These are phyloP conservation scores for Spathaspora hagerdaliae DNA, from an alignment of 805 yeast genomes.

Conservation along the genomic window DNA sequence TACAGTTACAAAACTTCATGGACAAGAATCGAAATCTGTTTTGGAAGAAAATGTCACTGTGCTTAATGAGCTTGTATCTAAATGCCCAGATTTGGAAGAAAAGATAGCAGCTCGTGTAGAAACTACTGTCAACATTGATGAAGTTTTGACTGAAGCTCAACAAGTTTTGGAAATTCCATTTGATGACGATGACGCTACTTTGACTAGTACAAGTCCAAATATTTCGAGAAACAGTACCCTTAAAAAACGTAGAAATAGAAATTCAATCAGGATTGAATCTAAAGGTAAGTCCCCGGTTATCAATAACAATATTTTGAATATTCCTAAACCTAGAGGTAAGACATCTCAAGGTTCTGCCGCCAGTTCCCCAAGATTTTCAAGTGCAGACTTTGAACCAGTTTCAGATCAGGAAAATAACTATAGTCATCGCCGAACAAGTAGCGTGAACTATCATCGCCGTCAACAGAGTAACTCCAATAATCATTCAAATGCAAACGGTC, in stretches of 20 bases:
- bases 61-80: constrained; percentile 35
- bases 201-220: neutral
- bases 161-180: constrained; percentile 25
- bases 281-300: neutral
- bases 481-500: constrained; percentile 4
- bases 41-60: constrained; percentile 45
- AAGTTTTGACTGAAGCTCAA: constrained; percentile 28
- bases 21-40: constrained; percentile 43
- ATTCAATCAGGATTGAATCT: constrained; percentile 24
- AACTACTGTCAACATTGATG: constrained; percentile 30
- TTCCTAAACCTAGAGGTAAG: constrained; percentile 1
- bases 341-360: neutral
- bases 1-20: constrained; percentile 42
- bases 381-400: neutral
- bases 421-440: neutral
- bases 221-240: constrained; percentile 9
- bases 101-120: constrained; percentile 23
- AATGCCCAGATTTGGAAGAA: constrained; percentile 32
- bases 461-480: constrained; percentile 2
- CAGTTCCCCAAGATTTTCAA: neutral
- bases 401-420: neutral
- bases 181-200: constrained; percentile 31
- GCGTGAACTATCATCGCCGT: neutral
- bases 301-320: constrained; percentile 6
- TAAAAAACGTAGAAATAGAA: constrained; percentile 30